These are phyloP conservation scores for Elsinoe arachidis DNA, from an alignment of 2,329 filamentous ascomycete species.

Conservation along the genomic window DNA sequence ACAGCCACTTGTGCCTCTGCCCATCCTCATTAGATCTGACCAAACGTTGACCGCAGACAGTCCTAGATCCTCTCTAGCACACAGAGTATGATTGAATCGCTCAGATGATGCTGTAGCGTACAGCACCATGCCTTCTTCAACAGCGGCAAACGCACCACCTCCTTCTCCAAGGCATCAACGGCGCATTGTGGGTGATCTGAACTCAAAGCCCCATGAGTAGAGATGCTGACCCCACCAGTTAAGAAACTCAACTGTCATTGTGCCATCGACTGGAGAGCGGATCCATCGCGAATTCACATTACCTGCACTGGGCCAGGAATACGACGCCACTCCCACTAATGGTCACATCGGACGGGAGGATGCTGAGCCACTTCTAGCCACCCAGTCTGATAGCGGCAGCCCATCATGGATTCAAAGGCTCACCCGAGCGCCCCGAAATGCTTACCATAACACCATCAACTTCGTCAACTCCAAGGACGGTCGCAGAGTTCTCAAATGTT, in stretches of 20 bases:
- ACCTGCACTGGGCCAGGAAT: constrained; percentile 24
- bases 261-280: constrained; percentile 78
- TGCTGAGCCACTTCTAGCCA: constrained; percentile 2
- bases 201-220: neutral
- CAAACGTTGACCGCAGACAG: no score
- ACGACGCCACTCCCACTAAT: neutral
- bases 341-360: neutral
- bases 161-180: neutral
- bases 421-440: constrained; percentile 24
- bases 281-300: constrained; percentile 72
- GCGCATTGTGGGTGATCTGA: neutral
- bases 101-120: neutral
- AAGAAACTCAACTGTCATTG: constrained; percentile 63
- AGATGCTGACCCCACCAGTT: constrained; percentile 6
- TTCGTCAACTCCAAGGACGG: constrained; percentile 67
- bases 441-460: constrained; percentile 29
- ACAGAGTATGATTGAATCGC: no score
- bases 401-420: neutral
- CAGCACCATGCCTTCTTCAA: neutral
- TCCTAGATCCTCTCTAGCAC: no score
- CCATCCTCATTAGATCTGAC: no score
- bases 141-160: neutral
- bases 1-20: no score
- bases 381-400: constrained; percentile 1
- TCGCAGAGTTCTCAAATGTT: constrained; percentile 79